These are phyloP conservation scores for Acer campestre DNA, from an alignment of 345 rosid species.

Conservation along the genomic window DNA sequence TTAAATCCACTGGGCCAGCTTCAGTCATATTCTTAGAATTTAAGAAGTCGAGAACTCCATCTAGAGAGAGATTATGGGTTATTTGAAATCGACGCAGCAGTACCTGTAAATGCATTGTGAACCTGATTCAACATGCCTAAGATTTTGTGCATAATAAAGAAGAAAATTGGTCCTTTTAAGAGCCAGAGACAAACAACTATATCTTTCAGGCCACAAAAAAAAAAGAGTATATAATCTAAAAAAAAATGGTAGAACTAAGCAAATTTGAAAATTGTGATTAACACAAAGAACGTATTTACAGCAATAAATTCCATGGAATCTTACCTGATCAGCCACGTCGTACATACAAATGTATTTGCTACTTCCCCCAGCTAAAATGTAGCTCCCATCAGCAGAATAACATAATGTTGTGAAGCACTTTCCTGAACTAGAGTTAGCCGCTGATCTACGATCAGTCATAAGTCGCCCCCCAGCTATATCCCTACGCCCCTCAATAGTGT, in stretches of 20 bases:
- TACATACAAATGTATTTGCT: conserved; percentile 98
- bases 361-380: conserved; percentile 88
- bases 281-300: neutral
- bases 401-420: conserved; percentile 91
- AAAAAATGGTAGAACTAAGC: neutral
- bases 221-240: neutral
- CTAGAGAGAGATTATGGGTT: conserved; percentile 81
- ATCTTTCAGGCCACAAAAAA: neutral
- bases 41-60: conserved; percentile 93
- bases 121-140: neutral
- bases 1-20: conserved; percentile 91
- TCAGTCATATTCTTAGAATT: conserved; percentile 96
- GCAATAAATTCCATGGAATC: conserved; percentile 14
- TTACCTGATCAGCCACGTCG: conserved; percentile 94
- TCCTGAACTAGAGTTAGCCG: conserved; percentile 94
- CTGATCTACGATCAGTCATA: conserved; percentile 87
- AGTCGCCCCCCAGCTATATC: conserved; percentile 96
- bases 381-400: conserved; percentile 96
- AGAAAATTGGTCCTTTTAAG: neutral
- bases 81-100: conserved; percentile 82
- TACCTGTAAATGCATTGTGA: conserved; percentile 48
- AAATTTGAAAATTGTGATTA: neutral
- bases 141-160: neutral
- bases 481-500: conserved; percentile 94
- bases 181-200: neutral